Evolutionary conservation across 805 yeast genomes (phyloP), one percentile per base, ranked within the genome.

Genomic region (Kodamaea neixiangensis): DNA sequence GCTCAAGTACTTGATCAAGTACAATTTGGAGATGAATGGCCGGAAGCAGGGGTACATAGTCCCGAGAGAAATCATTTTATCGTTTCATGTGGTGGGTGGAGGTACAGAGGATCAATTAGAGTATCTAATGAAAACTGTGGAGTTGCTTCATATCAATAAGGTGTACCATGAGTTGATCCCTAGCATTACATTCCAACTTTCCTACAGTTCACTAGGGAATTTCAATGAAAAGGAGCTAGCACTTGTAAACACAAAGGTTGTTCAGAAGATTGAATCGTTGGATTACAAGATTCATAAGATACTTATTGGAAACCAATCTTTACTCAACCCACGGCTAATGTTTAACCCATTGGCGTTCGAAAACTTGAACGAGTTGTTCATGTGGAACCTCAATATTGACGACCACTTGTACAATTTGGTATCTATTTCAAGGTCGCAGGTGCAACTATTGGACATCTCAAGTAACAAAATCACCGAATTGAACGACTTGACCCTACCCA

Each of bases 381-480:
- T 60, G 37, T 53, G 52, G 51, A 58, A 57, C 29, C 43, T 53
- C 37, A 47, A 48, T 29, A 48, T 60, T 14, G 50, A 34, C 34
- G 56, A 54, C 21, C 31, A 34, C 11, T 31, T 44, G 17, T 41
- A 47, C 34, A 22, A 33, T 11, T 19, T 46, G 14, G 19, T 13
- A 2, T 21, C 53, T 6, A 40, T 47, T 5, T 17, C 50, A 18
- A 34, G 35, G 3, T 40, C 50, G 3, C 33, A 22, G n/a, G 15
- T 60, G 7, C 41, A 46, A 19, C 38, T 54, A 1, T 41, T 62
- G 13, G 60, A 59, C 29, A 43, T 62, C 7, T 47, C 53, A 9
- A 59, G 53, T 9, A 62, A 60, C 48, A 38, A 48, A n/a, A 50
- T 62, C 17, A 50, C 58, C 1, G 46, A 47, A 9, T 44, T 61